phyloP scores from a whole-genome alignment of 2,329 filamentous ascomycete genomes.

The Emergomyces pasteurianus region DNA sequence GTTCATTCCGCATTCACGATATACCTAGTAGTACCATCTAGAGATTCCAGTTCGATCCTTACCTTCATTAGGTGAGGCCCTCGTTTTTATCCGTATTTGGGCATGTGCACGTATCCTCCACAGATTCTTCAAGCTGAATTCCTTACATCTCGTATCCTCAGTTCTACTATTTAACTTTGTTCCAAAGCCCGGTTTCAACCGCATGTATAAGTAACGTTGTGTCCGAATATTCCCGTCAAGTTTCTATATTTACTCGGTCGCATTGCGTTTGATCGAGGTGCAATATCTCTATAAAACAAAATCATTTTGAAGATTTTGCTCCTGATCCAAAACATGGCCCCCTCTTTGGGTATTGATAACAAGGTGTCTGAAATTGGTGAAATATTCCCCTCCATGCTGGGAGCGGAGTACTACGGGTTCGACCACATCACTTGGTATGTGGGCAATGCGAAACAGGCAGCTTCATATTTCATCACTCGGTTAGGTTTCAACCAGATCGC shows the following conservation, averaged over 20 bases:
- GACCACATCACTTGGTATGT: conserved; percentile 90
- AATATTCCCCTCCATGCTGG: conserved; percentile 14
- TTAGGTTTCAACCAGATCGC: conserved; percentile 72
- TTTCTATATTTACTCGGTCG: neutral
- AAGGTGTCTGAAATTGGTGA: neutral
- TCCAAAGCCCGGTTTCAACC: neutral
- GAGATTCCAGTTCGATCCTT: neutral
- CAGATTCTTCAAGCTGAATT: neutral
- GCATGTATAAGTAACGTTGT: neutral
- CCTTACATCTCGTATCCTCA: neutral
- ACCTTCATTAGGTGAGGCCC: neutral
- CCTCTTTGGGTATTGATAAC: neutral
- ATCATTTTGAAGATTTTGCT: neutral
- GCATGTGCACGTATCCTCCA: neutral
- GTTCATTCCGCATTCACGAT: neutral
- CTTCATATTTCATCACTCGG: conserved; percentile 69
- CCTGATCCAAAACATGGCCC: neutral
- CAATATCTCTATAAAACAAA: neutral
- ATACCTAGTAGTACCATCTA: neutral
- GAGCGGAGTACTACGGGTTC: conserved; percentile 44
- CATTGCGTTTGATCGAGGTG: neutral
- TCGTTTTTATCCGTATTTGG: too few relatives aligned
- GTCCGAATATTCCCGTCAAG: neutral
- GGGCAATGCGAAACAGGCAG: conserved; percentile 85
- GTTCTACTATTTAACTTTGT: neutral